Percentiles rank a stretch among this genome's conserved stretches.
Evolutionary conservation across 1,139 yeast species (phyloP).

Genomic region (Yamadazyma spencermartinsiae): DNA sequence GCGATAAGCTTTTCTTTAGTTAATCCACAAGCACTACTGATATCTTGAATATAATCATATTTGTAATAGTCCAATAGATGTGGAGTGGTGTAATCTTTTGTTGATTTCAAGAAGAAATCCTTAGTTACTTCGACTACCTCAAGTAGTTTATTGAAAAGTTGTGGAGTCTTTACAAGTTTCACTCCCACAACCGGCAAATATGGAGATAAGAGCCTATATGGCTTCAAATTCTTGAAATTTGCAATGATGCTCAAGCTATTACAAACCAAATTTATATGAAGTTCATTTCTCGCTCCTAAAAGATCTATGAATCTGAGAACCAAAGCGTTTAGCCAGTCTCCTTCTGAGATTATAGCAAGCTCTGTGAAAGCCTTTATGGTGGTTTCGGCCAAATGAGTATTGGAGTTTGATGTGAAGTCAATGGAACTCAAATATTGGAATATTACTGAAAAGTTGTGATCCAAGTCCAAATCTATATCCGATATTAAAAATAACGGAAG

Average conservation of each 20-base stretch:
- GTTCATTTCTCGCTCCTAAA: conserved; percentile 60
- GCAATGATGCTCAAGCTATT: conserved; percentile 55
- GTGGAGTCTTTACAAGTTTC: conserved; percentile 59
- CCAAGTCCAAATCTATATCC: conserved; percentile 33
- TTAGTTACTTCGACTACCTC: conserved; percentile 64
- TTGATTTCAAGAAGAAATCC: conserved; percentile 63
- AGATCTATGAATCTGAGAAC: conserved; percentile 59
- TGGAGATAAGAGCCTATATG: conserved; percentile 75
- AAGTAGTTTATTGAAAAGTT: conserved; percentile 60
- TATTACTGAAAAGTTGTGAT: conserved; percentile 33
- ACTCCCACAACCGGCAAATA: conserved; percentile 75
- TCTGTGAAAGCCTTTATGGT: conserved; percentile 62
- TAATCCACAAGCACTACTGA: conserved; percentile 38
- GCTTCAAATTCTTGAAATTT: conserved; percentile 45
- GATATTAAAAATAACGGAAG: conserved; percentile 46
- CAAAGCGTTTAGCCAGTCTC: conserved; percentile 62
- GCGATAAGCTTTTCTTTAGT: conserved; percentile 36
- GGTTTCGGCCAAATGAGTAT: conserved; percentile 57
- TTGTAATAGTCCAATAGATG: conserved; percentile 65
- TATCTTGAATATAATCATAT: conserved; percentile 60
- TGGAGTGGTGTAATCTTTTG: conserved; percentile 77
- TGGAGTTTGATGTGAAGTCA: conserved; percentile 25
- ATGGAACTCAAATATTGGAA: conserved; percentile 37
- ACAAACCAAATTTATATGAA: conserved; percentile 63
- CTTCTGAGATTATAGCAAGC: conserved; percentile 56